phyloP scores from a whole-genome alignment of 441 rosid species.

The Jatropha multifida region DNA sequence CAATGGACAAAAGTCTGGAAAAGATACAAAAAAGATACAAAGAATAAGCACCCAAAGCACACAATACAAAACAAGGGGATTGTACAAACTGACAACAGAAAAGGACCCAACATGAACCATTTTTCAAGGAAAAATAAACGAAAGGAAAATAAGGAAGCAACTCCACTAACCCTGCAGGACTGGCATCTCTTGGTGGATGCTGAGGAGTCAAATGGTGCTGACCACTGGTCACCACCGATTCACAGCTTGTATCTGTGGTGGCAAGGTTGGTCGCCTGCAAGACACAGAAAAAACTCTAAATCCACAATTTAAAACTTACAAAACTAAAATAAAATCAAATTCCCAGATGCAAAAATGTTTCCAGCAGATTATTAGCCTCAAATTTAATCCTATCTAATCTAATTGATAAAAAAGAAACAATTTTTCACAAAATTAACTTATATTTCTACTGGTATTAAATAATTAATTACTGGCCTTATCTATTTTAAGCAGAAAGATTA shows the following conservation, averaged over 20 bases:
- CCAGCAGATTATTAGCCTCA: background rate
- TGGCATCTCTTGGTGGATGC: conserved; percentile 96
- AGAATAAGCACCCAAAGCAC: conserved; percentile 19
- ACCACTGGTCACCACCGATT: conserved; percentile 96
- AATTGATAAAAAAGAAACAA: background rate
- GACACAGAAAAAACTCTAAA: conserved; percentile 16
- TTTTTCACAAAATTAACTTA: background rate
- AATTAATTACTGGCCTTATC: background rate
- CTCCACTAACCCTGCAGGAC: conserved; percentile 95
- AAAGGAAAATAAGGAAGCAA: conserved; percentile 21
- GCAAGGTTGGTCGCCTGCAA: conserved; percentile 75
- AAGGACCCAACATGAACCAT: conserved; percentile 20
- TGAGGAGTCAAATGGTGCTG: conserved; percentile 90
- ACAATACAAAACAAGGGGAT: background rate
- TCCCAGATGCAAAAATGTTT: background rate
- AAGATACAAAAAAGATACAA: conserved; percentile 9
- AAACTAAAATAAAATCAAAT: background rate
- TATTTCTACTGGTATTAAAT: background rate
- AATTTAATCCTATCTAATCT: background rate
- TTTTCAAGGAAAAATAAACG: background rate
- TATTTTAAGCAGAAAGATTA: background rate
- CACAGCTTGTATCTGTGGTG: conserved; percentile 94
- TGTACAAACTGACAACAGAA: conserved; percentile 28
- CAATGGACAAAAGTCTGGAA: conserved; percentile 97
- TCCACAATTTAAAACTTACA: background rate